Base-by-base conservation (phyloP, 768 basidiomycete species). In the Neoboletus magnificus region DNA sequence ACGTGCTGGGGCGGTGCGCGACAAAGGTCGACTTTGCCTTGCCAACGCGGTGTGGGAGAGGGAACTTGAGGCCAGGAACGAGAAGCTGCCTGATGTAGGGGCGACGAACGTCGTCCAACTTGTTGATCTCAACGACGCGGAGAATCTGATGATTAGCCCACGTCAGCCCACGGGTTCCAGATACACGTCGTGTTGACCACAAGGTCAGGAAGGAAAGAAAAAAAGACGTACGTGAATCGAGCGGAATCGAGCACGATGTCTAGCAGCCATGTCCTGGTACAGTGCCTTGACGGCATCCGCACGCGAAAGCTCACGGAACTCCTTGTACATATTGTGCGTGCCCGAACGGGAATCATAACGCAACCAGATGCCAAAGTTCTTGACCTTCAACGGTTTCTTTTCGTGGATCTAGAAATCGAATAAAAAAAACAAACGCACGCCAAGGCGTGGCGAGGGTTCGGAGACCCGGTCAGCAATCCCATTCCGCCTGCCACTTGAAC, bases 291-390 rank as follows among this genome's bases (percentile, higher is more conserved):
- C 97, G 55, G 97, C 96, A 72, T 92, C 95, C 57, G 92, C 87
- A 62, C 97, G 88, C 65, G 82, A 82, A 66, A 99, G 87, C 67
- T 98, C 96, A 70, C 94, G 92, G 89, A 92, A 98, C 76, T 92
- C 90, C 85, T 95, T 95, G 90, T 97, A 97, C 94, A 98, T 96
- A 86, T 99, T 99, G 87, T 98, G 97, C 44, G 97, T 99, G 61
- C 97, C 97, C 49, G 95, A 97, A 67, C 96, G 93, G 52, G 96
- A 98, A 79, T 99, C 97, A 77, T 99, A 99, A 66, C 96, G 91
- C 73, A 99, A 77, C 97, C 97, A 98, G 79, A 99, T 91, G 64
- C 97, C 97, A 72, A 99, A 98, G 88, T 97, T 98, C 85, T 99
- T 98, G 76, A 98, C 90, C 79, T 95, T 95, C 75, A 97, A 72